Evolutionary conservation across 2,329 filamentous ascomycete genomes (phyloP), one percentile per base, ranked within the genome.

Genomic region (Ophiostoma sp.): DNA sequence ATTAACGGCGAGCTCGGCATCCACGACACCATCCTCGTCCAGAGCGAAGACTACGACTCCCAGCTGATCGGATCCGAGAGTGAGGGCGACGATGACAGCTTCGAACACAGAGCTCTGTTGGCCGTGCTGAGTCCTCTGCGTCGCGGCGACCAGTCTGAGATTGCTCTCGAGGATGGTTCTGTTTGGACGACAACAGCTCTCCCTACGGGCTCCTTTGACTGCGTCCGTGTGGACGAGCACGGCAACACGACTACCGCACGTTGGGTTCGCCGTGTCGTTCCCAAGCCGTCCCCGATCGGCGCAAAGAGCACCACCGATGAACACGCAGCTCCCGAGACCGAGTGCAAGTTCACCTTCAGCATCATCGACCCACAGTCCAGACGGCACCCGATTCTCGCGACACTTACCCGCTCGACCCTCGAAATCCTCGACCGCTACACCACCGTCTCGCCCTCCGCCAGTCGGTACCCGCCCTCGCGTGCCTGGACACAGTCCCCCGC

Each of bases 351-450:
- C 83, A 93, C 89, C 9, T 95, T 95, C 79, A 94, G 91, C 82
- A 89, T 93, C 75, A 90, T 95, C 77, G 89, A 92, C 77, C 88
- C 92, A 0, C 87, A 87, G 64, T 88, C 87, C 9, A 86, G 91
- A 45, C 88, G 91, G 15, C 93, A 95, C 78, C 92, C 93, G 4
- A 88, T 95, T 78, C 87, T 95, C 82, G 93, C 91, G 0, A 89
- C 87, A 1, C 84, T 95, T 61, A 90, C 88, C 3, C 86, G 86
- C 15, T 85, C 85, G 4, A 88, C 86, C 15, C 87, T 95, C 39
- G 90, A 93, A 69, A 87, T 95, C 66, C 88, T 90, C 74, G 90
- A 95, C 76, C 85, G 84, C 2, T 95, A 93, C 79, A 88, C 85
- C 4, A 86, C 87, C 0, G 83, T 90, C 36, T 86, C 87, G 0